These are phyloP conservation scores for Spinellus fusiger DNA, from an alignment of 192 early-diverging fungal species.

Conservation along the genomic window DNA sequence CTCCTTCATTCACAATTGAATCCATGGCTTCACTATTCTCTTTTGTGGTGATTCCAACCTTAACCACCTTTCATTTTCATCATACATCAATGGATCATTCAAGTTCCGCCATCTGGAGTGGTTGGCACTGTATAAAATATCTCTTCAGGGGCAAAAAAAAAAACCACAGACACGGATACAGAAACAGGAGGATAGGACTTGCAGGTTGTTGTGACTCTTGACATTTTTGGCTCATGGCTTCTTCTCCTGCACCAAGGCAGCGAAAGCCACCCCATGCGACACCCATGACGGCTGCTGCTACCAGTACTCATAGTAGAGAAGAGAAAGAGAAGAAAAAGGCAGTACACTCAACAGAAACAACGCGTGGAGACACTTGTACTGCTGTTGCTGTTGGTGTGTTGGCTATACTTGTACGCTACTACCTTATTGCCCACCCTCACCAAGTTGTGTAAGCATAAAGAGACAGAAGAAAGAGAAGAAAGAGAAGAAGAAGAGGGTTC, in stretches of 20 bases:
- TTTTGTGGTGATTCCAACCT: background rate
- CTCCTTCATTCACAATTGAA: background rate
- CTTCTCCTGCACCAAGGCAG: too few species aligned
- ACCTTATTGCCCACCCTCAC: slow-evolving; percentile 35
- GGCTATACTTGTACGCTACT: slow-evolving; percentile 35
- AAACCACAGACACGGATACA: too few species aligned
- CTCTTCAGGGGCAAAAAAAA: too few species aligned
- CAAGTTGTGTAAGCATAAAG: slow-evolving; percentile 43
- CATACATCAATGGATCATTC: too few species aligned
- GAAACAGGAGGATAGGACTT: too few species aligned
- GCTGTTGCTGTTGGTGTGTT: slow-evolving; percentile 25
- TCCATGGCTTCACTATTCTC: background rate
- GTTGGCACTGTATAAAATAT: too few species aligned
- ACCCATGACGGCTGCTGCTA: background rate
- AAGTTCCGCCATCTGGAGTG: too few species aligned
- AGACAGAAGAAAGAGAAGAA: background rate
- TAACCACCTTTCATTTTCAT: background rate
- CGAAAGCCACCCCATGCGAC: too few species aligned
- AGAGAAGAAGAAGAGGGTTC: too few species aligned
- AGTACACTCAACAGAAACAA: background rate
- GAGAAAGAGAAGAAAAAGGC: background rate
- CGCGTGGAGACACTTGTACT: slow-evolving; percentile 11
- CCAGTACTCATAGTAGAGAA: background rate
- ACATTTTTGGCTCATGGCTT: too few species aligned
- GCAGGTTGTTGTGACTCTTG: too few species aligned